phyloP scores from a whole-genome alignment of 2,329 filamentous ascomycete species.

The Calcarisporium arbuscula region DNA sequence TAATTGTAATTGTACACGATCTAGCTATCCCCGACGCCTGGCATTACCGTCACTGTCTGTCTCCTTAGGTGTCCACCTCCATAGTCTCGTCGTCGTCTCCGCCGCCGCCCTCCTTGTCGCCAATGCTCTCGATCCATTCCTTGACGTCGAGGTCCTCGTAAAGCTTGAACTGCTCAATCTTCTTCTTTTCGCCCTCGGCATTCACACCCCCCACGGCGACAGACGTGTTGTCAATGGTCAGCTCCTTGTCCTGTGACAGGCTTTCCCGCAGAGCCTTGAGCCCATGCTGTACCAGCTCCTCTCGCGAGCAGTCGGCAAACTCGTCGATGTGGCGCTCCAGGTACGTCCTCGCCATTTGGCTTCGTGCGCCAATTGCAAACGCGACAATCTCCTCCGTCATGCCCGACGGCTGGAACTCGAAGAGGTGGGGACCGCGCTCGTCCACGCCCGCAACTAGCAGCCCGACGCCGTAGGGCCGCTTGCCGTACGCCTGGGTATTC shows the following conservation, averaged over 20 bases:
- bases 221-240: slow-evolving; percentile 95
- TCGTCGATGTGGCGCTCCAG: slow-evolving; percentile 84
- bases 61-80: slow-evolving; percentile 28
- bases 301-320: slow-evolving; percentile 69
- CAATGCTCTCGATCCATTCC: slow-evolving; percentile 74
- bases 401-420: slow-evolving; percentile 95
- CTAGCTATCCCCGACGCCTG: slow-evolving; percentile 21
- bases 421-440: slow-evolving; percentile 88
- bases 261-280: slow-evolving; percentile 90
- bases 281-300: slow-evolving; percentile 87
- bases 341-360: slow-evolving; percentile 97
- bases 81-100: slow-evolving; percentile 25
- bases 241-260: slow-evolving; percentile 91
- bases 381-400: slow-evolving; percentile 97
- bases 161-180: slow-evolving; percentile 76
- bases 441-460: slow-evolving; percentile 90
- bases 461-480: slow-evolving; percentile 92
- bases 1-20: slow-evolving; percentile 32
- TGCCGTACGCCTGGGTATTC: slow-evolving; percentile 97
- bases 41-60: slow-evolving; percentile 5
- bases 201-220: slow-evolving; percentile 72
- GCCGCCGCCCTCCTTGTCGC: slow-evolving; percentile 41
- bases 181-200: slow-evolving; percentile 42
- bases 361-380: slow-evolving; percentile 90
- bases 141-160: slow-evolving; percentile 85